Evolutionary conservation across 306 rosid species (phyloP), one percentile per base, ranked within the genome.

Genomic region (Prunus kanzakura): DNA sequence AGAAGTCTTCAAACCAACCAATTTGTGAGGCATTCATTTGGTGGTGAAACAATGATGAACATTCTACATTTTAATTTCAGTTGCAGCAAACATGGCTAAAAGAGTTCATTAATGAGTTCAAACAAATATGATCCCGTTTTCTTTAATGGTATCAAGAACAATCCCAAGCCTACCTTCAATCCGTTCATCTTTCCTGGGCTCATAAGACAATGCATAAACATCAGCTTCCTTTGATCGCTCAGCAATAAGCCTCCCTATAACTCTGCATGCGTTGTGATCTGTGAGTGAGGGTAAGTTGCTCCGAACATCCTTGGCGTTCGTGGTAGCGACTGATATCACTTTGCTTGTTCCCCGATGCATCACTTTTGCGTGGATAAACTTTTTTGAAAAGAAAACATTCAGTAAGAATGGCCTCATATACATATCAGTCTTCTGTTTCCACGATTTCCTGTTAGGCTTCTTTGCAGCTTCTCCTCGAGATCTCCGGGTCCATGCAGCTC

Each of bases 391-490:
- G 93, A 81, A 92, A 51, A 92, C 90, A 61, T 92, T 84, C n/a
- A 92, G 81, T 27, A 92, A 80, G 64, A 92, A 92, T 20, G 96
- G 96, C 75, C 93, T 88, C 96, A 92, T 82, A 78, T 86, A 92
- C 97, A 92, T 92, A 70, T 92, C 97, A 23, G 93, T 90, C 86
- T 90, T 92, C 64, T 83, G 89, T 79, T 88, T 92, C 97, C 96
- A 92, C 29, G 97, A 90, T 79, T 92, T 92, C 86, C 86, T 82
- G 72, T 64, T 87, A 8, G 91, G 93, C 64, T 62, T 90, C 77
- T 90, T 90, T 18, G 86, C 90, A 69, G 86, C 86, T 80, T 92
- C 97, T 50, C 96, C 80, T n/a, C 93, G 88, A 25, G 97, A 92
- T 84, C 97, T 88, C 74, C 97, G 87, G 13, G 97, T 92, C 85